A percentile compares a stretch with the other conserved stretches of the same genome.
These are phyloP conservation scores for Gaertneriomyces semiglobifer DNA, from an alignment of 192 early-diverging fungal species.

Conservation along the genomic window DNA sequence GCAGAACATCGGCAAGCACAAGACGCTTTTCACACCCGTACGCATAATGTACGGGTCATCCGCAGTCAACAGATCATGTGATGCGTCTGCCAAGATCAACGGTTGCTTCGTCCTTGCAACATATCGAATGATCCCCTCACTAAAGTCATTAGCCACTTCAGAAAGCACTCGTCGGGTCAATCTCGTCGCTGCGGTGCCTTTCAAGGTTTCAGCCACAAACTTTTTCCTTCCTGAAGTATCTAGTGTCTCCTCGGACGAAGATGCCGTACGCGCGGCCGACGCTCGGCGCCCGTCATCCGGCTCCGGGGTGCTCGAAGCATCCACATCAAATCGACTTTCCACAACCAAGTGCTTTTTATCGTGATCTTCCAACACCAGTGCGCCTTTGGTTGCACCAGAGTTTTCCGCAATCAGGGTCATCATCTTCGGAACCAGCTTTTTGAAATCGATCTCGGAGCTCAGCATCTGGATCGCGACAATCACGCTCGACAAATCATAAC, in stretches of 20 bases:
- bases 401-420: slow-evolving; percentile 1
- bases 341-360: neutral
- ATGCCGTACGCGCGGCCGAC: neutral
- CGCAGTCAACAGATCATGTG: neutral
- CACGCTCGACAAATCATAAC: neutral
- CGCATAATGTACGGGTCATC: neutral
- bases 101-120: neutral
- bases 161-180: neutral
- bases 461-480: slow-evolving; percentile 1
- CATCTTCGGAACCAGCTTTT: neutral
- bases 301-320: neutral
- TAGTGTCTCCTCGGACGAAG: neutral
- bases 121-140: neutral
- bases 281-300: neutral
- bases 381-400: neutral
- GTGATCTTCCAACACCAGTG: neutral
- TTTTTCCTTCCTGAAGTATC: neutral
- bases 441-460: neutral
- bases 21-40: neutral
- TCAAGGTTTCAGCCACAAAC: neutral
- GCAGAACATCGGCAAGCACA: neutral
- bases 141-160: neutral
- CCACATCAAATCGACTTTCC: neutral
- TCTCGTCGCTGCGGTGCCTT: neutral
- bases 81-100: neutral